These are phyloP conservation scores for Lepidium africanum DNA, from an alignment of 345 rosid species.

Conservation along the genomic window DNA sequence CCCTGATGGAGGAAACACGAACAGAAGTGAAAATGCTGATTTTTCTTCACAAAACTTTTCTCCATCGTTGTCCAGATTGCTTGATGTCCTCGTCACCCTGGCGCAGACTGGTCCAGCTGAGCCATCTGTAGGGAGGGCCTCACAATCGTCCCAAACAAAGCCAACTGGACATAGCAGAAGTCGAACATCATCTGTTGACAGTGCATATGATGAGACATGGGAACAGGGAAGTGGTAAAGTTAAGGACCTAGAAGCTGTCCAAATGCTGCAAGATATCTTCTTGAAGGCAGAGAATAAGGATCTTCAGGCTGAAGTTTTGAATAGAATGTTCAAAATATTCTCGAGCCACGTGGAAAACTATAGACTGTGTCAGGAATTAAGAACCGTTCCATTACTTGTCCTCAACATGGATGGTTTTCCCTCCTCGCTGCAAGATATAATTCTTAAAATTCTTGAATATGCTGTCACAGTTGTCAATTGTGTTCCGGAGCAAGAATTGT, in stretches of 20 bases:
- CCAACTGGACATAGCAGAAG: slow-evolving; percentile 55
- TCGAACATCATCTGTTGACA: slow-evolving; percentile 54
- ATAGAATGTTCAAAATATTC: slow-evolving; percentile 95
- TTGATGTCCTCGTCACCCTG: slow-evolving; percentile 85
- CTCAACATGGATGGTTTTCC: slow-evolving; percentile 96
- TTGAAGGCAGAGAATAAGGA: slow-evolving; percentile 79
- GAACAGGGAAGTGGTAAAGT: slow-evolving; percentile 74
- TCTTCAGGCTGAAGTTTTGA: slow-evolving; percentile 94
- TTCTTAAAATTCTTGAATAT: slow-evolving; percentile 95
- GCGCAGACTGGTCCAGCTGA: slow-evolving; percentile 87
- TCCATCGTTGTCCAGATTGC: slow-evolving; percentile 83
- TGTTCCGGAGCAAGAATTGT: slow-evolving; percentile 97
- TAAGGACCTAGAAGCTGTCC: slow-evolving; percentile 99
- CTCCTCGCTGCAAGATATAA: slow-evolving; percentile 81
- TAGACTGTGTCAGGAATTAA: slow-evolving; percentile 75
- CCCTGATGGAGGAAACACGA: slow-evolving; percentile 23
- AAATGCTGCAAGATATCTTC: slow-evolving; percentile 93
- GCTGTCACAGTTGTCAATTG: slow-evolving; percentile 99
- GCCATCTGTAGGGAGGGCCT: slow-evolving; percentile 43
- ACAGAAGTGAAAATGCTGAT: slow-evolving; percentile 36
- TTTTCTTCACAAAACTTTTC: slow-evolving; percentile 48
- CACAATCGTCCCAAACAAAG: slow-evolving; percentile 48
- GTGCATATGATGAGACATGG: slow-evolving; percentile 65
- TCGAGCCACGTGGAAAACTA: slow-evolving; percentile 98
- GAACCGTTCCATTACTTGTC: slow-evolving; percentile 94